Evolutionary conservation across 2,329 filamentous ascomycete genomes (phyloP).

Genomic region (Cladosporium sp.): DNA sequence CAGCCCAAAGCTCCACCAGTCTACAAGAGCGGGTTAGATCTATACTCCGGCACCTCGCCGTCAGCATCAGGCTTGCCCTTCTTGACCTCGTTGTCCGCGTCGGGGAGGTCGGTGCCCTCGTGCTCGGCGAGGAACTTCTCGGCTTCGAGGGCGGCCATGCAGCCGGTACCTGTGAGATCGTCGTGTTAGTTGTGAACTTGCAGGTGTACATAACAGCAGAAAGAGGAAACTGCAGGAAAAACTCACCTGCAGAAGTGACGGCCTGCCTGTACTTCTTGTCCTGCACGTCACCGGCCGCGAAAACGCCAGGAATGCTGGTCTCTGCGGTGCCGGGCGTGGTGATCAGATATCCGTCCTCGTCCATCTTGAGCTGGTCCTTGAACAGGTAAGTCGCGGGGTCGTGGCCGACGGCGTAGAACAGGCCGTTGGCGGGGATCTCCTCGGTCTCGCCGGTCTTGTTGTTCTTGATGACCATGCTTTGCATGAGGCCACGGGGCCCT

Average conservation of each 20-base stretch:
- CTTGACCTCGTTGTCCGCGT: constrained; percentile 46
- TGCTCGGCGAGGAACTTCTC: constrained; percentile 86
- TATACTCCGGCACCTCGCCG: constrained; percentile 57
- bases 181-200: too few relatives aligned
- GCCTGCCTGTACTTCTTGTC: constrained; percentile 98
- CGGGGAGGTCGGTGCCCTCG: constrained; percentile 56
- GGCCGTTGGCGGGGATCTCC: constrained; percentile 81
- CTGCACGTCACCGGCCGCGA: constrained; percentile 95
- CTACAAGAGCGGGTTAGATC: constrained; percentile 62
- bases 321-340: constrained; percentile 84
- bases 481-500: constrained; percentile 74
- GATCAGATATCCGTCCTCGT: constrained; percentile 85
- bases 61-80: constrained; percentile 43
- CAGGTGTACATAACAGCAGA: too few relatives aligned
- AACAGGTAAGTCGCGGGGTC: constrained; percentile 89
- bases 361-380: constrained; percentile 84
- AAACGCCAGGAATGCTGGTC: constrained; percentile 87
- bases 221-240: too few relatives aligned
- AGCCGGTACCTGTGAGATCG: constrained; percentile 94
- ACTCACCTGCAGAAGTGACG: constrained; percentile 90
- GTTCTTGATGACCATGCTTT: constrained; percentile 78
- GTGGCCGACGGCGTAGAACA: constrained; percentile 97
- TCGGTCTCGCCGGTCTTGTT: constrained; percentile 70
- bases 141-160: constrained; percentile 90
- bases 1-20: constrained; percentile 2